These are phyloP conservation scores for Pseudogymnoascus destructans DNA, from an alignment of 2,329 filamentous ascomycete genomes.

Conservation along the genomic window DNA sequence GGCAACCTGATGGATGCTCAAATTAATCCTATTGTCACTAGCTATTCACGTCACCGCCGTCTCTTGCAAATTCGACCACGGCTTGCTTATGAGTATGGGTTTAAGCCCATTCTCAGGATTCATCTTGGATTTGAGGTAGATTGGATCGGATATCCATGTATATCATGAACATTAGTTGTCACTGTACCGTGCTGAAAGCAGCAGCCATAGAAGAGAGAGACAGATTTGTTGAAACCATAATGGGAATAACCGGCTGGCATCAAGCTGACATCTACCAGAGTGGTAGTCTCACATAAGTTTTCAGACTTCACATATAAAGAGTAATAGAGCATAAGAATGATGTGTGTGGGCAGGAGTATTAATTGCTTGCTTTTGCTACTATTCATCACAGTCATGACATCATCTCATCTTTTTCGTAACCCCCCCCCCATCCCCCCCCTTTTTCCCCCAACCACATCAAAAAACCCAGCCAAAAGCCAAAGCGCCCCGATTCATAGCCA, in stretches of 20 bases:
- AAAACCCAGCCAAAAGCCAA: background rate
- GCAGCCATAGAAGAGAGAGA: too few species aligned
- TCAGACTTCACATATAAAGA: background rate
- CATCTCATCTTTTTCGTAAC: constrained; percentile 6
- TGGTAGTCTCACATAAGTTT: background rate
- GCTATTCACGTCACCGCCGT: background rate
- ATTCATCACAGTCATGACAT: constrained; percentile 7
- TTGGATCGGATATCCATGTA: too few species aligned
- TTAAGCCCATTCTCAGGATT: too few species aligned
- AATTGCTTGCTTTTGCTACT: constrained; percentile 4
- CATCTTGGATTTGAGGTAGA: background rate
- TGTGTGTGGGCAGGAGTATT: constrained; percentile 4
- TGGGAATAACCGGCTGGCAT: background rate
- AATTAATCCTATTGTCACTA: too few species aligned
- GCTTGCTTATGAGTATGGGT: too few species aligned
- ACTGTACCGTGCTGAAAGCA: background rate
- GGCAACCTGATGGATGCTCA: too few species aligned
- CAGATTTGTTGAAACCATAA: background rate
- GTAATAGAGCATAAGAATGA: background rate
- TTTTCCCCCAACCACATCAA: background rate
- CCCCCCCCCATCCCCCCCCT: background rate
- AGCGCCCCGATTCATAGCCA: background rate
- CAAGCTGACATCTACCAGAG: background rate
- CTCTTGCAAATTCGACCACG: background rate
- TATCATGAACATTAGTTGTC: background rate